Evolutionary conservation across 495 filamentous ascomycete species (phyloP).

Genomic region (Cercophora scortea): DNA sequence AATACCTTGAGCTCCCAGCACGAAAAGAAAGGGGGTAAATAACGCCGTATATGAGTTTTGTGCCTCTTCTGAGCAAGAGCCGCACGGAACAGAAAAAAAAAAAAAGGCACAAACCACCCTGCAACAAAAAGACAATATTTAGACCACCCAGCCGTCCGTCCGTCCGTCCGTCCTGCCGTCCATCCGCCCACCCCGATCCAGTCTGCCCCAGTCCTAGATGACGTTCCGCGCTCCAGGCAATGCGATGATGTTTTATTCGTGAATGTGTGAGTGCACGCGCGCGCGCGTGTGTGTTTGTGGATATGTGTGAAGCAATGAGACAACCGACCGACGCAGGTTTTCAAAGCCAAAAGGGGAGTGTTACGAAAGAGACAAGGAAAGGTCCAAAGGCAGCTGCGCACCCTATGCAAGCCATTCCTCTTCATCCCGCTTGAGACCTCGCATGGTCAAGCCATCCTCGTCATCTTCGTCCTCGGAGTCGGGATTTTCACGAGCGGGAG

Average conservation of each 20-base stretch:
- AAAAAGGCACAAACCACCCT: background rate
- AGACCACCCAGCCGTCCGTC: background rate
- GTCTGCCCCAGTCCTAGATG: background rate
- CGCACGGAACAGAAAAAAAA: background rate
- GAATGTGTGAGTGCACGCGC: too few relatives aligned
- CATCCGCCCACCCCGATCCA: background rate
- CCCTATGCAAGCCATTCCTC: conserved; percentile 41
- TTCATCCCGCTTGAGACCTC: conserved; percentile 40
- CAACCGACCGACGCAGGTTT: too few relatives aligned
- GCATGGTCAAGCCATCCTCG: conserved; percentile 42
- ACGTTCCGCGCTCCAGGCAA: background rate
- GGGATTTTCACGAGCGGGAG: conserved; percentile 5
- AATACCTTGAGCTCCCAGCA: too few relatives aligned
- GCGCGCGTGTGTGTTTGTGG: too few relatives aligned
- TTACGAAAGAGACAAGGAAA: too few relatives aligned
- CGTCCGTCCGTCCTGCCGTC: background rate
- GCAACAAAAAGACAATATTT: background rate
- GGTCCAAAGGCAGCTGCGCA: background rate
- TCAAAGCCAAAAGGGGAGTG: too few relatives aligned
- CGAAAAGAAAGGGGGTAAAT: too few relatives aligned
- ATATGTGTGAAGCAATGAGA: too few relatives aligned
- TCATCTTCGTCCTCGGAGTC: conserved; percentile 18
- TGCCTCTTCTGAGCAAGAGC: too few relatives aligned
- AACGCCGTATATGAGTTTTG: too few relatives aligned
- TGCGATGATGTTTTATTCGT: too few relatives aligned